These are phyloP conservation scores for Emergomyces orientalis DNA, from an alignment of 2,329 filamentous ascomycete species.

Conservation along the genomic window DNA sequence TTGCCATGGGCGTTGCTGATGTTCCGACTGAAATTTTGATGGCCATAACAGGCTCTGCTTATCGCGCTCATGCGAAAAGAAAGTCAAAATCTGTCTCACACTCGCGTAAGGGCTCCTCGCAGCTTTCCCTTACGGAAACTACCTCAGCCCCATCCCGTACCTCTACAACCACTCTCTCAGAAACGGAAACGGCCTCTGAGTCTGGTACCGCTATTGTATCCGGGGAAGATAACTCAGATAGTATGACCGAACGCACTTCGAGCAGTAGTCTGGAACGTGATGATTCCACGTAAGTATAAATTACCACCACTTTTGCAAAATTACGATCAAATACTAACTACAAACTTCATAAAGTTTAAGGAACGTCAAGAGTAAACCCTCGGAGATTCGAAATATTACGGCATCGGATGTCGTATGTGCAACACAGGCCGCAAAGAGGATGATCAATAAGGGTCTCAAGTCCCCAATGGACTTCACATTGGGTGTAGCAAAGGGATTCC, in stretches of 20 bases:
- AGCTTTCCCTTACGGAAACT: conserved; percentile 10
- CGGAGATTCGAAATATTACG: conserved; percentile 24
- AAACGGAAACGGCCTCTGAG: conserved; percentile 9
- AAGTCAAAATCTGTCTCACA: conserved; percentile 12
- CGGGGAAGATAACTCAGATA: not conserved
- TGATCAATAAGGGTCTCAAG: conserved; percentile 65
- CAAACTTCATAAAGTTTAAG: not conserved
- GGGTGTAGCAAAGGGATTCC: conserved; percentile 73
- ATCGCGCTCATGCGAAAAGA: conserved; percentile 16
- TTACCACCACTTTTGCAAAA: no score
- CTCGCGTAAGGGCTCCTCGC: conserved; percentile 3
- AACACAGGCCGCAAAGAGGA: conserved; percentile 58
- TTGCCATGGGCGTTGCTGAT: conserved; percentile 76
- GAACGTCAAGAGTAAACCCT: not conserved
- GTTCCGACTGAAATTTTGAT: conserved; percentile 49
- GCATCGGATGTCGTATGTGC: conserved; percentile 56
- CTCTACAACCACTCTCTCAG: not conserved
- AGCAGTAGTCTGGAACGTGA: not conserved
- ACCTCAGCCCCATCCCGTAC: not conserved
- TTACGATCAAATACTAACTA: not conserved
- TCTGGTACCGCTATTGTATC: not conserved
- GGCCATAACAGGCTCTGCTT: conserved; percentile 19
- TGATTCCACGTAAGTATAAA: not conserved
- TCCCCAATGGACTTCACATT: conserved; percentile 79
- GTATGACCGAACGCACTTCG: not conserved